Conservation (phyloP, 1,284 basidiomycete species). For the Ceratorhiza oryzae-sativae region DNA sequence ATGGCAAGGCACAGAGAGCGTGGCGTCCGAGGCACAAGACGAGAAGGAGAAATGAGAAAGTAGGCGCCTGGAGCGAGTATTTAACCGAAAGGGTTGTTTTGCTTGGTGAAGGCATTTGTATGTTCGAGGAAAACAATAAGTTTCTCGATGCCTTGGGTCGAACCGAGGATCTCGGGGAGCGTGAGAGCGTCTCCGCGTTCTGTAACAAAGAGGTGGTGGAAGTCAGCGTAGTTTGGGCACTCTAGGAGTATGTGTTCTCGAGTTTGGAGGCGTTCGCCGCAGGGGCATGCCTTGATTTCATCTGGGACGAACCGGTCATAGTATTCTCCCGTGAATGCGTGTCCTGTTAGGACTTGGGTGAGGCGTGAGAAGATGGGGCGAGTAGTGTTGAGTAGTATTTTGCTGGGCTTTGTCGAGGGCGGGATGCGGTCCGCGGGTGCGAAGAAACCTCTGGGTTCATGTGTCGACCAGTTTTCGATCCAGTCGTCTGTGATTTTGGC, state of each 20-base stretch:
- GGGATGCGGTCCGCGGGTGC: constrained; percentile 47
- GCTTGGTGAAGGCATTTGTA: neutral
- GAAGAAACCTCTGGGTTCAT: constrained; percentile 43
- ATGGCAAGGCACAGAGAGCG: neutral
- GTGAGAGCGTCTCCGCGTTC: neutral
- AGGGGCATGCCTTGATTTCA: neutral
- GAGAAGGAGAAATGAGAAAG: too few relatives aligned
- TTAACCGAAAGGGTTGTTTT: neutral
- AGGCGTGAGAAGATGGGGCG: constrained; percentile 46
- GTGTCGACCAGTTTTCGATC: constrained; percentile 28
- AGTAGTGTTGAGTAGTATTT: constrained; percentile 42
- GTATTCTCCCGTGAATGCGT: constrained; percentile 38
- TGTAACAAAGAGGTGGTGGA: neutral
- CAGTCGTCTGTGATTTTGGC: constrained; percentile 41
- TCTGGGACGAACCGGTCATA: neutral
- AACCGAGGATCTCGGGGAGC: neutral
- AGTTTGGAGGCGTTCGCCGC: constrained; percentile 4
- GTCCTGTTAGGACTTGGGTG: constrained; percentile 48
- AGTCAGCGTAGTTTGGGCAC: constrained; percentile 2
- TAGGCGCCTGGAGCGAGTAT: neutral
- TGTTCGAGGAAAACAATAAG: neutral
- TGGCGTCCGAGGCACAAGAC: neutral
- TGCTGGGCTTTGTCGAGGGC: constrained; percentile 45
- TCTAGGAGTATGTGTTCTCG: neutral
- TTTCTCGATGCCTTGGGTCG: neutral